Conservation (phyloP, 1,139 yeast genomes). For the Waltiozyma sp. region DNA sequence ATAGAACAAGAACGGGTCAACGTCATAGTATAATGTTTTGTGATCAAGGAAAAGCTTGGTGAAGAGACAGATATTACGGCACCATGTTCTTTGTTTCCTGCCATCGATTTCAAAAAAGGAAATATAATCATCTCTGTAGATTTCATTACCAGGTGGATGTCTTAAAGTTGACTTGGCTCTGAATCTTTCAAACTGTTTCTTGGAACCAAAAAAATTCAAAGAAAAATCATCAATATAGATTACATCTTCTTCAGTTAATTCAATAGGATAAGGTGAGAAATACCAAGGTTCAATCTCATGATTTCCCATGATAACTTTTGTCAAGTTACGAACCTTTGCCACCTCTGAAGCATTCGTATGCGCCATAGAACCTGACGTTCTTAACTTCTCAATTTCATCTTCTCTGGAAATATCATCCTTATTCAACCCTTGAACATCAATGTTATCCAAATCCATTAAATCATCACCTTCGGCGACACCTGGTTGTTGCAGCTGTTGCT, state of each 20-base stretch:
- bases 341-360: conserved; percentile 77
- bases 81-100: conserved; percentile 90
- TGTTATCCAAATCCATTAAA: conserved; percentile 76
- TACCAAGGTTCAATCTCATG: conserved; percentile 98
- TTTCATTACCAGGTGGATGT: conserved; percentile 98
- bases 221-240: conserved; percentile 90
- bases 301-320: conserved; percentile 72
- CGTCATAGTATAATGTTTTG: conserved; percentile 91
- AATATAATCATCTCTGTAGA: conserved; percentile 76
- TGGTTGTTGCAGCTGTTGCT: conserved; percentile 10
- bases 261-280: conserved; percentile 93
- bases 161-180: conserved; percentile 74
- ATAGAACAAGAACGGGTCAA: conserved; percentile 90
- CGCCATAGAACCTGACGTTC: conserved; percentile 95
- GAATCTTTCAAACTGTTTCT: conserved; percentile 85
- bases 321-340: conserved; percentile 79
- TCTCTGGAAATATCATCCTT: conserved; percentile 69
- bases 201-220: conserved; percentile 76
- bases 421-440: conserved; percentile 72
- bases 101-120: conserved; percentile 96
- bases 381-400: conserved; percentile 81
- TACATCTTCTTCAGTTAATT: conserved; percentile 81
- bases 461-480: conserved; percentile 31
- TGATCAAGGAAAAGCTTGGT: conserved; percentile 88
- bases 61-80: conserved; percentile 82